Evolutionary conservation across 768 basidiomycete species (phyloP), one percentile per base, ranked within the genome.

Genomic region (Tulasnella calospora): DNA sequence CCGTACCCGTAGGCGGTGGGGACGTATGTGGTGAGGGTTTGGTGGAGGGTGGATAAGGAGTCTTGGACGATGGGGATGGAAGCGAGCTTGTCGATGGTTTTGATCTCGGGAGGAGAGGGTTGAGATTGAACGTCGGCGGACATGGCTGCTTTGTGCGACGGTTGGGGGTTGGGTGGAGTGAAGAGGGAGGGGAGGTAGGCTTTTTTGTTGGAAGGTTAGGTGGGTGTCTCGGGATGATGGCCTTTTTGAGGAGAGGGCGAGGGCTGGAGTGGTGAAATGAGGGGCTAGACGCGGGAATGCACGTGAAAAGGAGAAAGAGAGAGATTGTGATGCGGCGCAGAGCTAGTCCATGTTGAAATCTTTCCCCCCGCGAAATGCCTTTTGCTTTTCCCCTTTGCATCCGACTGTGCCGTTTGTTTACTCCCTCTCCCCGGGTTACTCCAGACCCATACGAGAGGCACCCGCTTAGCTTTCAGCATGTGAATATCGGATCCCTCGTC

Each of bases 61-160:
- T 89, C 91, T 71, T 89, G 89, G 82, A 95, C 86, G 67, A 94
- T 84, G 30, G 93, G 93, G 78, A 95, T 94, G 70, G 89, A 88
- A n/a, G 87, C 88, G 72, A 94, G 88, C 78, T 92, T 91, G 51
- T 83, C 81, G 76, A 94, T 79, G 80, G 89, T 85, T 70, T 89
- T 93, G 81, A 93, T 82, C 83, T 90, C 89, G 76, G 92, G 90
- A 41, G 71, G 72, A 13, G 41, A 35, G 44, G 30, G 79, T 51
- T 51, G 51, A 35, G 61, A 67, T 70, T 79, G 75, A 30, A 73
- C 72, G 38, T 79, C 79, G 38, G 72, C 79, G 67, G 74, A 77
- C 74, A 71, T 79, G 40, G 35, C 67, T 57, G 30, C 23, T 57
- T n/a, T 57, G 55, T n/a, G n/a, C 27, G 33, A 67, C 27, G 61